Conservation (phyloP, 495 filamentous ascomycete species). For the Physcia stellaris region DNA sequence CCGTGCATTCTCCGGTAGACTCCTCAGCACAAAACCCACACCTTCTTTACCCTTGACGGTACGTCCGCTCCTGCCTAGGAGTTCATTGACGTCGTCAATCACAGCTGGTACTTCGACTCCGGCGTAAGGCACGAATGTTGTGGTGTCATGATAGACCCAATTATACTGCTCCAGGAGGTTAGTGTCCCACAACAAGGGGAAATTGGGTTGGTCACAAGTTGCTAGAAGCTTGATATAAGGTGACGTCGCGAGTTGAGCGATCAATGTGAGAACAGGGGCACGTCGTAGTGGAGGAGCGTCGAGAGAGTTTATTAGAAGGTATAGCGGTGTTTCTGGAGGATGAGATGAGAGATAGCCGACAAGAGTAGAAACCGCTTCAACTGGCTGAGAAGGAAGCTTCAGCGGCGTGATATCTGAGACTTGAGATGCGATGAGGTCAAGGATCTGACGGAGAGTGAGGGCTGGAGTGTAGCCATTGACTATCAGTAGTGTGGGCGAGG, state of each 20-base stretch:
- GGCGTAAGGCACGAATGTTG: constrained; percentile 69
- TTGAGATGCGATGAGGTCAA: constrained; percentile 56
- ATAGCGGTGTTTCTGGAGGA: constrained; percentile 32
- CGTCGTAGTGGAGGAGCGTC: constrained; percentile 67
- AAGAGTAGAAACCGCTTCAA: constrained; percentile 52
- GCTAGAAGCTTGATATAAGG: constrained; percentile 61
- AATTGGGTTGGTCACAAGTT: constrained; percentile 76
- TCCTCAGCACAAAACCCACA: constrained; percentile 78
- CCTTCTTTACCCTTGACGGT: constrained; percentile 82
- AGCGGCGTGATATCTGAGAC: constrained; percentile 33
- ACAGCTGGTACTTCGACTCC: constrained; percentile 51
- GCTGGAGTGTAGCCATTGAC: constrained; percentile 78
- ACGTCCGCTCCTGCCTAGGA: constrained; percentile 72
- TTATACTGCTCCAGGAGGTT: constrained; percentile 63
- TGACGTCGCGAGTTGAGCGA: constrained; percentile 63
- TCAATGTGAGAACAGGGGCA: constrained; percentile 50
- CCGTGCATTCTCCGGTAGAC: constrained; percentile 81
- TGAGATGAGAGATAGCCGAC: constrained; percentile 41
- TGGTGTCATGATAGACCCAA: constrained; percentile 86
- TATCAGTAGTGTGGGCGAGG: constrained; percentile 53
- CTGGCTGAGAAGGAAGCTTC: constrained; percentile 46
- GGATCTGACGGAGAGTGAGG: constrained; percentile 63
- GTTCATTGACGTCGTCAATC: constrained; percentile 73
- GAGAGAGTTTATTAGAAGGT: constrained; percentile 72
- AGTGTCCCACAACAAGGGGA: constrained; percentile 81